Base-by-base conservation (phyloP, 352 stramenopile genomes). In the Stramenopiles sp. region DNA sequence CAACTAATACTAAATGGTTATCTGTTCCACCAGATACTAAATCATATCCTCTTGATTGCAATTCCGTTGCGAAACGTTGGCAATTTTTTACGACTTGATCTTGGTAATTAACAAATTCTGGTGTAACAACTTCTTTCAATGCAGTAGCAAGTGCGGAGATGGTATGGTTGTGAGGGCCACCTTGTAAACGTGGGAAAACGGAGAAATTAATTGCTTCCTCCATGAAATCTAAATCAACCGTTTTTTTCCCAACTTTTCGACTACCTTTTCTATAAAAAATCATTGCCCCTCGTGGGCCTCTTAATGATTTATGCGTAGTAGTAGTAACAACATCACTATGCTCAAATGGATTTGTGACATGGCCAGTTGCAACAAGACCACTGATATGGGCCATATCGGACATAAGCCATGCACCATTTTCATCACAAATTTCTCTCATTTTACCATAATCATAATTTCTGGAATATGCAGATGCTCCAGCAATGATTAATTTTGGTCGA, bases 371-470 rank as follows among this genome's bases (percentile, higher is more conserved):
- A 0, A 99, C 94, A 27, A 99, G 88, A 73, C 96, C 96, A 73
- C 89, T 97, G 86, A 98, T 98, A 86, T 99, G 96, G 4, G 96
- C 96, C 95, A 99, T 99, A 85, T 99, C 96, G 84, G 95, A 97
- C 89, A 99, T 97, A 30, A 99, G 86, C 79, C 98, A 86, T 31
- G 93, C 86, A 69, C 95, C 95, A 81, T 98, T 98, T 80, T 93
- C 93, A 85, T 99, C 94, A 20, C 95, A 95, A 85, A 99, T 98
- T 86, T 97, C 89, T 76, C 94, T 91, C 90, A 99, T 98, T 53
- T 88, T 84, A 32, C 87, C 88, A 84, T 99, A 99, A 87, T 99
- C 95, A 94, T 94, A 99, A 84, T 99, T 95, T 80, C 95, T 90
- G 32, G 95, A 94, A 90, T 99, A 99, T 0, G 96, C 96, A 73